phyloP scores from a whole-genome alignment of 1,284 basidiomycete genomes.

The Veloboletus limbatus region DNA sequence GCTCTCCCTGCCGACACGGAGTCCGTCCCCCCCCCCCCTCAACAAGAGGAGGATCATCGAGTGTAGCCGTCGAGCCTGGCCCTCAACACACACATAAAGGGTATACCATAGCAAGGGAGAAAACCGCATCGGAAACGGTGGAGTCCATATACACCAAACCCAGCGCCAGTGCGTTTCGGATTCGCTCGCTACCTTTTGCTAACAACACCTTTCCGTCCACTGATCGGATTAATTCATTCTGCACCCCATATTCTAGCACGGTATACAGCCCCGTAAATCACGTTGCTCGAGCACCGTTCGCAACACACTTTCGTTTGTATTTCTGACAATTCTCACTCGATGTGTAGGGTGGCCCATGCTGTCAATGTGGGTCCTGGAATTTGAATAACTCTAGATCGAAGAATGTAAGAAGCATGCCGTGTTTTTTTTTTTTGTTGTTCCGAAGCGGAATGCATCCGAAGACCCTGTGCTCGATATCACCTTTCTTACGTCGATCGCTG shows the following conservation, averaged over 20 bases:
- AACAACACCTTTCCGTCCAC: constrained; percentile 7
- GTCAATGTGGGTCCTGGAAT: constrained; percentile 95
- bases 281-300: constrained; percentile 14
- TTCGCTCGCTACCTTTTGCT: constrained; percentile 4
- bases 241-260: constrained; percentile 89
- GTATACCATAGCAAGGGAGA: constrained; percentile 69
- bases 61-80: constrained; percentile 52
- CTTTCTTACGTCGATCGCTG: constrained; percentile 18
- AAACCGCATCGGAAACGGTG: constrained; percentile 67
- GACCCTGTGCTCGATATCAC: constrained; percentile 30
- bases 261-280: constrained; percentile 37
- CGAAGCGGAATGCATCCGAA: constrained; percentile 42
- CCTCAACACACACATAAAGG: constrained; percentile 74
- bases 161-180: constrained; percentile 63
- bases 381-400: constrained; percentile 87
- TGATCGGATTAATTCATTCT: constrained; percentile 10
- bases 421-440: constrained; percentile 84
- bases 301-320: constrained; percentile 1
- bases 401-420: constrained; percentile 87
- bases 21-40: constrained; percentile 1
- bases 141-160: constrained; percentile 82
- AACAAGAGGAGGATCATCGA: constrained; percentile 75
- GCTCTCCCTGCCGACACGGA: constrained; percentile 17
- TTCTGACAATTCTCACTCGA: constrained; percentile 12
- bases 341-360: constrained; percentile 81